These are phyloP conservation scores for Naganishia antarctica DNA, from an alignment of 768 basidiomycete genomes.

Conservation along the genomic window DNA sequence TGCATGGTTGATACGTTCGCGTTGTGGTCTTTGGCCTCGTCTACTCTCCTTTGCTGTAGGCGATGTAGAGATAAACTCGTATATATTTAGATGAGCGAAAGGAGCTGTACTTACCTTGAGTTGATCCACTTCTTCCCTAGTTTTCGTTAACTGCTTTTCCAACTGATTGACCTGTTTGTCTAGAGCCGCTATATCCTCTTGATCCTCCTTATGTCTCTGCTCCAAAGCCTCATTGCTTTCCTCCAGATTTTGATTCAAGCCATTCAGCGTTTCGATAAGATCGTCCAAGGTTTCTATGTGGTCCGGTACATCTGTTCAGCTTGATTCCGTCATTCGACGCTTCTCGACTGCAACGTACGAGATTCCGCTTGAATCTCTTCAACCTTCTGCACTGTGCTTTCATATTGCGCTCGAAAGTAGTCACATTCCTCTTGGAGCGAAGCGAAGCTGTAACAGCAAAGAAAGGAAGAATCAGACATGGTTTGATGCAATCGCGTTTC, in stretches of 20 bases:
- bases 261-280: slow-evolving; percentile 10
- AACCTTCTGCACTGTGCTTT: slow-evolving; percentile 12
- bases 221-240: slow-evolving; percentile 16
- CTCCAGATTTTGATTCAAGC: slow-evolving; percentile 14
- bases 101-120: background rate
- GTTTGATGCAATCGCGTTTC: no score
- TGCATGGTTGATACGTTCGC: slow-evolving; percentile 5
- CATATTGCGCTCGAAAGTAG: slow-evolving; percentile 11
- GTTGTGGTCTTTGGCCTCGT: slow-evolving; percentile 1
- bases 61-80: background rate
- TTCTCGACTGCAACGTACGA: background rate
- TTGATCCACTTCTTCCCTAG: background rate
- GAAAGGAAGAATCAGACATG: no score
- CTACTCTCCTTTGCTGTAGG: slow-evolving; percentile 2
- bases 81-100: background rate
- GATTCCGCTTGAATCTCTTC: slow-evolving; percentile 21
- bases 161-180: background rate
- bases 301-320: background rate
- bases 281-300: slow-evolving; percentile 9
- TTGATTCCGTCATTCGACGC: background rate
- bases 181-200: background rate
- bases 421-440: slow-evolving; percentile 12
- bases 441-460: background rate
- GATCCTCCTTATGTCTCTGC: slow-evolving; percentile 14
- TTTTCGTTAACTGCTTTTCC: background rate